Evolutionary conservation across 2,329 filamentous ascomycete genomes (phyloP).

Genomic region (Cucurbitaria berberidis): DNA sequence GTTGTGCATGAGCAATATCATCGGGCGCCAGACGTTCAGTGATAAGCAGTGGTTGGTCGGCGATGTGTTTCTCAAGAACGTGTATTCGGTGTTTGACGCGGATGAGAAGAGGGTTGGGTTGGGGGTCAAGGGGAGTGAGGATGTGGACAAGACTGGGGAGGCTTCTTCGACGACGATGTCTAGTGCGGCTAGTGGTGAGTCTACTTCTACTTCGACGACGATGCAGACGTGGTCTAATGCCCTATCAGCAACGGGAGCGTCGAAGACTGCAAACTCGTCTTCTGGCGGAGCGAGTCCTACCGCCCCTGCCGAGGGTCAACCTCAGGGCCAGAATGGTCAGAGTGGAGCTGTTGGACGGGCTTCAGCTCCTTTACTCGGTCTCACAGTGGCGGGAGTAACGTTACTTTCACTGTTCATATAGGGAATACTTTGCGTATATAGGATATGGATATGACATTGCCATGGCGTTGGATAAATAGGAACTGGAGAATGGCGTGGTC

Average conservation of each 20-base stretch:
- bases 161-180: too few relatives aligned
- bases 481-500: too few relatives aligned
- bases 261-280: background rate
- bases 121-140: conserved; percentile 32
- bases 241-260: background rate
- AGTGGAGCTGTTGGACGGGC: background rate
- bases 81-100: conserved; percentile 83
- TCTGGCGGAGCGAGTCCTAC: background rate
- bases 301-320: conserved; percentile 3
- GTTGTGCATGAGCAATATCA: conserved; percentile 71
- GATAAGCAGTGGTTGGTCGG: conserved; percentile 76
- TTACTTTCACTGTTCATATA: conserved; percentile 12
- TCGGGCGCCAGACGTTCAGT: conserved; percentile 71
- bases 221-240: too few relatives aligned
- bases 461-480: conserved; percentile 3
- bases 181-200: too few relatives aligned
- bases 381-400: background rate
- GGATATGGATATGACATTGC: background rate
- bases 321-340: conserved; percentile 8
- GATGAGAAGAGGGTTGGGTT: conserved; percentile 69
- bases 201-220: too few relatives aligned
- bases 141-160: too few relatives aligned
- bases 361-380: background rate
- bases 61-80: conserved; percentile 86
- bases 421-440: background rate